A percentile compares a stretch with the other conserved stretches of the same genome.
phyloP scores from a whole-genome alignment of 108 stramenopile genomes.

The Cyclotella kingstonii region DNA sequence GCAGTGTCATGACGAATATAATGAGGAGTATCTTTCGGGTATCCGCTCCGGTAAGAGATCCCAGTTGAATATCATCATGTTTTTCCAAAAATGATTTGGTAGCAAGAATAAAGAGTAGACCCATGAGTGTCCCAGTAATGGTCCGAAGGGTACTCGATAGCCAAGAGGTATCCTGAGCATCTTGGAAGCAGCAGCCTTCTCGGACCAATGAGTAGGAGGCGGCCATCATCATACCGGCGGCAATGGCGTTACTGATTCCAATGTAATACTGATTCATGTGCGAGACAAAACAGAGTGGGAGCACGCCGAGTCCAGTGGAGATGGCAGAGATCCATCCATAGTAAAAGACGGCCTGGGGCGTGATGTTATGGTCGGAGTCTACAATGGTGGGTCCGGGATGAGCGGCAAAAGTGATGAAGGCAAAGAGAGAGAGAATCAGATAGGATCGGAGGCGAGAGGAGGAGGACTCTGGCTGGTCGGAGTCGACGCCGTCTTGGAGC shows the following conservation, averaged over 20 bases:
- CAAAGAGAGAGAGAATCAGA: slow-evolving; percentile 22
- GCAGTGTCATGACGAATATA: slow-evolving; percentile 97
- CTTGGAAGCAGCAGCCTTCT: slow-evolving; percentile 81
- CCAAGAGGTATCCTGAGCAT: slow-evolving; percentile 60
- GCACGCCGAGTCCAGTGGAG: slow-evolving; percentile 91
- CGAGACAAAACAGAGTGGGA: slow-evolving; percentile 82
- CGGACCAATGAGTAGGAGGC: slow-evolving; percentile 85
- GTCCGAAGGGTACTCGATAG: slow-evolving; percentile 53
- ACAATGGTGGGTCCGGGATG: slow-evolving; percentile 49
- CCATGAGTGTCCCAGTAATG: slow-evolving; percentile 66
- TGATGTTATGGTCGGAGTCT: slow-evolving; percentile 42
- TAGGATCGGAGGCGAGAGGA: slow-evolving; percentile 29
- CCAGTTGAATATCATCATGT: slow-evolving; percentile 90
- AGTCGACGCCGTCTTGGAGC: slow-evolving; percentile 15
- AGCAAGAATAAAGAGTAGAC: slow-evolving; percentile 76
- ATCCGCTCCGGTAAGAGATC: slow-evolving; percentile 84
- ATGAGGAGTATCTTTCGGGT: slow-evolving; percentile 89
- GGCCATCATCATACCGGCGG: slow-evolving; percentile 98
- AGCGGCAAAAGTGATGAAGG: slow-evolving; percentile 45
- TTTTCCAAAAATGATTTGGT: slow-evolving; percentile 81
- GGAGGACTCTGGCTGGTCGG: slow-evolving; percentile 13
- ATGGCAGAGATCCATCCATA: slow-evolving; percentile 97
- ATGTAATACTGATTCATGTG: slow-evolving; percentile 77
- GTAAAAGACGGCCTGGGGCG: slow-evolving; percentile 89
- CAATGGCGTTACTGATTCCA: slow-evolving; percentile 91